Evolutionary conservation across 805 yeast species (phyloP).

Genomic region (Ogataea thermomethanolica): DNA sequence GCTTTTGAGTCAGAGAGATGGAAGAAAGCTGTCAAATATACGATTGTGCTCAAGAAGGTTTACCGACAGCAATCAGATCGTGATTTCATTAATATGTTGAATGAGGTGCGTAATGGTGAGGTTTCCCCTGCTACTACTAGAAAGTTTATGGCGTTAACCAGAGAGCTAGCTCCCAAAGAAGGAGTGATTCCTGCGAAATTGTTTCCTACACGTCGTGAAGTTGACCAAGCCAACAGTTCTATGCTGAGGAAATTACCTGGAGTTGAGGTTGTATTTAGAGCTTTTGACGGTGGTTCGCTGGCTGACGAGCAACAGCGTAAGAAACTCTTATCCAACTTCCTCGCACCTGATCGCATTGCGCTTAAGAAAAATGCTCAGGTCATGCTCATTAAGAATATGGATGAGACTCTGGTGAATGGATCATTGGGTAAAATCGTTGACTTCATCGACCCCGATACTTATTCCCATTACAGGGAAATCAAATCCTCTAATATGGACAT

Average conservation of each 20-base stretch:
- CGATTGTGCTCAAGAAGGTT: constrained; percentile 59
- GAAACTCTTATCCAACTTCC: constrained; percentile 49
- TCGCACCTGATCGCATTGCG: constrained; percentile 56
- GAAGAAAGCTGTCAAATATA: constrained; percentile 52
- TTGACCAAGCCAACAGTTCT: constrained; percentile 57
- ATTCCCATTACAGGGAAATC: constrained; percentile 35
- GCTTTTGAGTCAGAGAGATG: constrained; percentile 67
- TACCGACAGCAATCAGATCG: constrained; percentile 77
- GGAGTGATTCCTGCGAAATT: constrained; percentile 72
- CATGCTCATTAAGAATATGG: constrained; percentile 76
- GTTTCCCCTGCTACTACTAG: constrained; percentile 45
- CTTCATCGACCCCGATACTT: constrained; percentile 47
- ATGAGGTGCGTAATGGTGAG: constrained; percentile 65
- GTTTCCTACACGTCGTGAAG: constrained; percentile 71
- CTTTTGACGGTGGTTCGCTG: constrained; percentile 53
- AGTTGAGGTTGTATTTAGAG: constrained; percentile 38
- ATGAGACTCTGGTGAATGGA: constrained; percentile 71
- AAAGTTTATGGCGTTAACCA: constrained; percentile 49
- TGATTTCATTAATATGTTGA: constrained; percentile 67
- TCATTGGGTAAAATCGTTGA: constrained; percentile 62
- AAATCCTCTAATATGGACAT: constrained; percentile 7
- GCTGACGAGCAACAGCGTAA: constrained; percentile 40
- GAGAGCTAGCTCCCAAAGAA: constrained; percentile 48
- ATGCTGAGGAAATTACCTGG: constrained; percentile 49
- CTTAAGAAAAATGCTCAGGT: constrained; percentile 76